Base-by-base conservation (phyloP, 2,329 filamentous ascomycete species). In the Botrytis sinoallii region DNA sequence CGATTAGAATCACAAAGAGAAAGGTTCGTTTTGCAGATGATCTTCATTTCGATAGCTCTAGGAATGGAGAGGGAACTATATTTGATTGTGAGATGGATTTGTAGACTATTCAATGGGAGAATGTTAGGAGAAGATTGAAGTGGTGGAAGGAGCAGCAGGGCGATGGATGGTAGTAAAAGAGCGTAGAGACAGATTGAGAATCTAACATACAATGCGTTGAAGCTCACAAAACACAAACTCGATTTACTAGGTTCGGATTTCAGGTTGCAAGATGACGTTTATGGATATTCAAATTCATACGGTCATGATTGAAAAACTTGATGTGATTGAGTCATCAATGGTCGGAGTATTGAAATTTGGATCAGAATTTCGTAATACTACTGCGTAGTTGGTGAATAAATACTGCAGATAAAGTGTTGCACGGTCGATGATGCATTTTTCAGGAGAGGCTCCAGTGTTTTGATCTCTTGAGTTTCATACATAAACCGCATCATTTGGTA, bases 401-500 rank as follows among this genome's bases (percentile, higher is more conserved):
- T 25, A 2, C 57, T 14, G 29, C 4, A 12, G 32, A 14, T 25
- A 12, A 10, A 25, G 9, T 12, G 4, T 60, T 9, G 25, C 32
- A 38, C 14, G 32, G 32, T 35, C 9, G 2, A 38, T 38, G 18
- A 60, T 35, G 12, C 5, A 12, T 2, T 14, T 3, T 4, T 14
- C 4, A 14, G 14, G 25, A n/a, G 22, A n/a, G n/a, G 1, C 3
- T 4, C 7, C 5, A 46, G 18, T 3, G 18, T 8, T 46, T 5
- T n/a, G 0, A 52, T 25, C 9, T 52, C 25, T 14, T n/a, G 25
- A 2, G 2, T 14, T 52, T 14, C 10, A 29, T 16, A 55, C 3
- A 18, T 55, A 18, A 29, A 0, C 4, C n/a, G 25, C 12, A 55
- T 29, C 0, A 29, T 1, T 16, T 29, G 0, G 12, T 16, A 29